These are phyloP conservation scores for Pythium graminicola DNA, from an alignment of 352 stramenopile genomes.

Conservation along the genomic window DNA sequence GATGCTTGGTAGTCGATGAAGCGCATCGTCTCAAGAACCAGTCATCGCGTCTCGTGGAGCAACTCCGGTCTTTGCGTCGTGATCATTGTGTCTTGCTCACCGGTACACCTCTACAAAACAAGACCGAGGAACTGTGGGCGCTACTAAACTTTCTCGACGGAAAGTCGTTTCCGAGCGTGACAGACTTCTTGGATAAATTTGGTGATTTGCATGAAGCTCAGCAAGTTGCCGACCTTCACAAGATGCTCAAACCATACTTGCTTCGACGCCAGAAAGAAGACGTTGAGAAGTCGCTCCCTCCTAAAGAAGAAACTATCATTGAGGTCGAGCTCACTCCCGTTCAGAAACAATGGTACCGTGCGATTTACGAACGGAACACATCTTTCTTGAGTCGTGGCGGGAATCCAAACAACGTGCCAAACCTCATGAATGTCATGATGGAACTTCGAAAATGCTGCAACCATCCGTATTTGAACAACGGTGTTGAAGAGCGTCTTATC, in stretches of 20 bases:
- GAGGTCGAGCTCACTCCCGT: conserved; percentile 87
- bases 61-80: conserved; percentile 71
- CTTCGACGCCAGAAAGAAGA: conserved; percentile 87
- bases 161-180: conserved; percentile 89
- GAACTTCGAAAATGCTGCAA: conserved; percentile 90
- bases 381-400: conserved; percentile 79
- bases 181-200: conserved; percentile 93
- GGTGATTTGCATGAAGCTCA: conserved; percentile 80
- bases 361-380: conserved; percentile 97
- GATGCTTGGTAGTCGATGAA: conserved; percentile 86
- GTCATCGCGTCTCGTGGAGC: conserved; percentile 75
- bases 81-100: conserved; percentile 84
- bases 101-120: conserved; percentile 92
- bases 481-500: conserved; percentile 85
- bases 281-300: conserved; percentile 83
- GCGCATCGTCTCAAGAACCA: conserved; percentile 87
- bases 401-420: conserved; percentile 79
- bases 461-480: conserved; percentile 90
- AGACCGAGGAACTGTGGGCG: conserved; percentile 99
- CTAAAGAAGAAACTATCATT: conserved; percentile 89
- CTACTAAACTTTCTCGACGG: conserved; percentile 98
- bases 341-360: conserved; percentile 88
- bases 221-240: conserved; percentile 86
- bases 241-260: conserved; percentile 87
- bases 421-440: conserved; percentile 92